Percentiles rank a stretch among this genome's conserved stretches.
phyloP scores from a whole-genome alignment of 2,329 filamentous ascomycete species.

The Cladosporium phlei region DNA sequence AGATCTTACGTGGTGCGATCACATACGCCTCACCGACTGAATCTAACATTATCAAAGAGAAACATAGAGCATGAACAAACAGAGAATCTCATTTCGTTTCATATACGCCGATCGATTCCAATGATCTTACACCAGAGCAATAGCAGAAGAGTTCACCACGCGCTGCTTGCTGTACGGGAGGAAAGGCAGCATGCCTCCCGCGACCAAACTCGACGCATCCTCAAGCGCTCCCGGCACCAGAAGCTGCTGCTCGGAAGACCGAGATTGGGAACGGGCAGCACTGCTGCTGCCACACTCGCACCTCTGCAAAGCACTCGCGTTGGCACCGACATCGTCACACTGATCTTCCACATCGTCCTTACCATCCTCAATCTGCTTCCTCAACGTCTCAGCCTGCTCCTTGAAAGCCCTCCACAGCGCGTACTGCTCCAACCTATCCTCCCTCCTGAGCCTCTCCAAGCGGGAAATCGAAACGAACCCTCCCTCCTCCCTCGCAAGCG shows the following conservation, averaged over 20 bases:
- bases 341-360: not conserved
- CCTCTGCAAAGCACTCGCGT: not conserved
- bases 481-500: slow-evolving; percentile 43
- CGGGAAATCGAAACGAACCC: slow-evolving; percentile 17
- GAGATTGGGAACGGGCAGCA: no score
- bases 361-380: slow-evolving; percentile 50
- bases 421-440: slow-evolving; percentile 43
- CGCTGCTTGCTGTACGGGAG: not conserved
- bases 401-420: slow-evolving; percentile 58
- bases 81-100: no score
- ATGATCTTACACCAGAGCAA: slow-evolving; percentile 7
- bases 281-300: not conserved
- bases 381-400: slow-evolving; percentile 56
- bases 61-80: no score
- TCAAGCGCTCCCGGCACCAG: no score
- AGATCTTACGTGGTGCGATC: no score
- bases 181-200: not conserved
- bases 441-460: not conserved
- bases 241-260: not conserved
- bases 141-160: slow-evolving; percentile 5
- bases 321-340: no score
- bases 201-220: not conserved
- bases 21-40: no score
- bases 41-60: no score
- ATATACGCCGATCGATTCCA: no score